These are phyloP conservation scores for Yamadazyma paraphyllophila DNA, from an alignment of 805 yeast genomes.

Conservation along the genomic window DNA sequence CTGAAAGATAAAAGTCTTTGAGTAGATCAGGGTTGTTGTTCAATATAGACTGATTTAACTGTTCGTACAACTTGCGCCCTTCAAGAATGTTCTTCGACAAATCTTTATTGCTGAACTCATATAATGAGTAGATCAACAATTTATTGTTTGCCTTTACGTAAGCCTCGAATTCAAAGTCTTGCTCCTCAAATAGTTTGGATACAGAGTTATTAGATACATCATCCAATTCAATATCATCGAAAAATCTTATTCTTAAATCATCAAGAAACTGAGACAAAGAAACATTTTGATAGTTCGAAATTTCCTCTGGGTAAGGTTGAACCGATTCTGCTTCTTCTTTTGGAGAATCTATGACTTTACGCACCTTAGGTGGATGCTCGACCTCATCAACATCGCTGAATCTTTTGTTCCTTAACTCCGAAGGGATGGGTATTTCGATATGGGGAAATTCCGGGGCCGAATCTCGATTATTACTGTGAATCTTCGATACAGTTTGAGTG, in stretches of 20 bases:
- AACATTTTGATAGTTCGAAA: conserved; percentile 27
- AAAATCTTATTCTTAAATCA: conserved; percentile 42
- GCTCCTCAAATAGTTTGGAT: conserved; percentile 11
- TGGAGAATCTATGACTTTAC: conserved; percentile 1
- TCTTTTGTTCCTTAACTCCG: conserved; percentile 9
- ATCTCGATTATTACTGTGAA: neutral
- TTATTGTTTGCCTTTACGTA: conserved; percentile 39
- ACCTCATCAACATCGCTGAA: conserved; percentile 8
- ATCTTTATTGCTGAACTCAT: conserved; percentile 55
- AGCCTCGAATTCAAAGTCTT: conserved; percentile 25
- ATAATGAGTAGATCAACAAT: conserved; percentile 46
- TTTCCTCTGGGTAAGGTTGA: conserved; percentile 13
- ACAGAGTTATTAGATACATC: conserved; percentile 23
- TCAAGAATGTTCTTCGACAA: conserved; percentile 49
- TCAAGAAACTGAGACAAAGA: conserved; percentile 37
- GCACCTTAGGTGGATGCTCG: neutral
- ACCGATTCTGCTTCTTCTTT: conserved; percentile 19
- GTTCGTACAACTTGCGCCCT: conserved; percentile 46
- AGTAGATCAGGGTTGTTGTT: conserved; percentile 51
- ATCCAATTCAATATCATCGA: conserved; percentile 44
- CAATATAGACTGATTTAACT: conserved; percentile 45
- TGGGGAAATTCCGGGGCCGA: conserved; percentile 13
- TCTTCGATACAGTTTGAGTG: conserved; percentile 12
- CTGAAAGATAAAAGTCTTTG: conserved; percentile 44
- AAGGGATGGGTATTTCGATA: conserved; percentile 15